A percentile compares a stretch with the other conserved stretches of the same genome.
These are phyloP conservation scores for Pseudocercospora fijiensis DNA, from an alignment of 2,329 filamentous ascomycete genomes.

Conservation along the genomic window DNA sequence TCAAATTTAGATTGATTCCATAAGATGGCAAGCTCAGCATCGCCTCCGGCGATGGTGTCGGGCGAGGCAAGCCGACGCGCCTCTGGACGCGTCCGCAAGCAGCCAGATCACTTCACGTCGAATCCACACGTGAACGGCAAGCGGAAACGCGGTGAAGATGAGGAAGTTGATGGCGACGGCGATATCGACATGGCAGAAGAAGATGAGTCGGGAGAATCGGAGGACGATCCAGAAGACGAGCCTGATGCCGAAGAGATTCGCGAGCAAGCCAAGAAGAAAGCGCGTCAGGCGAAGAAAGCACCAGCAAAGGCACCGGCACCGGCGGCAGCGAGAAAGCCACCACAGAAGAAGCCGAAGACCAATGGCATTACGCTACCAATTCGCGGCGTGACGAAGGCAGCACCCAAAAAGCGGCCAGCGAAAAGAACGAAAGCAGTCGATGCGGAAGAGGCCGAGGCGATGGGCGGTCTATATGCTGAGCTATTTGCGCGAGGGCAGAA, in stretches of 20 bases:
- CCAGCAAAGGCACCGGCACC: constrained; percentile 35
- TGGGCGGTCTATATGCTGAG: constrained; percentile 60
- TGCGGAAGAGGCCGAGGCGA: constrained; percentile 53
- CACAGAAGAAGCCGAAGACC: constrained; percentile 56
- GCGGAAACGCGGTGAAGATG: constrained; percentile 48
- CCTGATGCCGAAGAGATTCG: constrained; percentile 53
- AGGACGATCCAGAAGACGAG: constrained; percentile 41
- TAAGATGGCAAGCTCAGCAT: constrained; percentile 25
- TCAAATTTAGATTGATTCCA: neutral
- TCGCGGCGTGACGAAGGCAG: constrained; percentile 47
- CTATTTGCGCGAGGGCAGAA: constrained; percentile 58
- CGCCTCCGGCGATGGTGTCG: constrained; percentile 39
- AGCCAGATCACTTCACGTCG: constrained; percentile 36
- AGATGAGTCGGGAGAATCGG: constrained; percentile 31
- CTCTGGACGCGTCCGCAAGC: constrained; percentile 54
- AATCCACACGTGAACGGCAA: constrained; percentile 42
- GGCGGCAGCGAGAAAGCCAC: constrained; percentile 37
- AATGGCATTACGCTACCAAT: constrained; percentile 57
- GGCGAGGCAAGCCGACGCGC: constrained; percentile 57
- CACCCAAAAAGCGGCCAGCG: constrained; percentile 45
- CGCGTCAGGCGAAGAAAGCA: constrained; percentile 28
- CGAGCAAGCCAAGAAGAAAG: constrained; percentile 33
- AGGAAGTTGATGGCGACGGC: constrained; percentile 36
- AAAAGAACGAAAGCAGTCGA: constrained; percentile 54
- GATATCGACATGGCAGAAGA: constrained; percentile 38